phyloP scores from a whole-genome alignment of 768 basidiomycete species.

The Serendipita sp. region DNA sequence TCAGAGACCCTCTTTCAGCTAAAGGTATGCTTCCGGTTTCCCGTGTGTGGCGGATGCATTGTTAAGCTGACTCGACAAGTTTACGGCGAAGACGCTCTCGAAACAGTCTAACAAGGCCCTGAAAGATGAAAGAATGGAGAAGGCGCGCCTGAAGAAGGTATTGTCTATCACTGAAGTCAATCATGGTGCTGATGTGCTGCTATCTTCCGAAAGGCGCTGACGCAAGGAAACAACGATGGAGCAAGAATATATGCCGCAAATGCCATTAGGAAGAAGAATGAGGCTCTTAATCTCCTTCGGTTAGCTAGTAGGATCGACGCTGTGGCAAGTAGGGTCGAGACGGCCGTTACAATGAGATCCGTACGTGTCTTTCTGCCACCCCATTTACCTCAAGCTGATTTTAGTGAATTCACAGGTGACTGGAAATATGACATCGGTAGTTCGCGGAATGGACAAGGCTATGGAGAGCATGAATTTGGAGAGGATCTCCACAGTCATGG shows the following conservation, averaged over 20 bases:
- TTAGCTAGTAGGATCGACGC: conserved; percentile 88
- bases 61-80: conserved; percentile 33
- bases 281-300: conserved; percentile 77
- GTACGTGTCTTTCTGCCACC: conserved; percentile 8
- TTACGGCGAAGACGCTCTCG: conserved; percentile 90
- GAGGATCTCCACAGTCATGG: conserved; percentile 93
- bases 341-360: conserved; percentile 86
- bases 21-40: conserved; percentile 41
- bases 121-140: conserved; percentile 86
- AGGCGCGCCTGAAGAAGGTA: conserved; percentile 85
- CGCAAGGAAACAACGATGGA: conserved; percentile 92
- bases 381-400: background rate
- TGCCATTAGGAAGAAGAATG: conserved; percentile 95
- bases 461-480: conserved; percentile 99
- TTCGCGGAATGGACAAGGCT: conserved; percentile 95
- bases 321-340: conserved; percentile 91
- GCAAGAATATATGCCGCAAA: conserved; percentile 97
- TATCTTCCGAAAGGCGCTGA: conserved; percentile 52
- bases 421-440: conserved; percentile 90
- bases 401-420: conserved; percentile 43
- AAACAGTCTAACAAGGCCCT: conserved; percentile 95
- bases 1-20: conserved; percentile 96
- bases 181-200: background rate
- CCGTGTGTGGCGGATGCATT: conserved; percentile 9
- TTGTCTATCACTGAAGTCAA: conserved; percentile 6